Percentiles rank a stretch among this genome's conserved stretches.
These are phyloP conservation scores for Mycena citricolor DNA, from an alignment of 1,284 basidiomycete genomes.

Conservation along the genomic window DNA sequence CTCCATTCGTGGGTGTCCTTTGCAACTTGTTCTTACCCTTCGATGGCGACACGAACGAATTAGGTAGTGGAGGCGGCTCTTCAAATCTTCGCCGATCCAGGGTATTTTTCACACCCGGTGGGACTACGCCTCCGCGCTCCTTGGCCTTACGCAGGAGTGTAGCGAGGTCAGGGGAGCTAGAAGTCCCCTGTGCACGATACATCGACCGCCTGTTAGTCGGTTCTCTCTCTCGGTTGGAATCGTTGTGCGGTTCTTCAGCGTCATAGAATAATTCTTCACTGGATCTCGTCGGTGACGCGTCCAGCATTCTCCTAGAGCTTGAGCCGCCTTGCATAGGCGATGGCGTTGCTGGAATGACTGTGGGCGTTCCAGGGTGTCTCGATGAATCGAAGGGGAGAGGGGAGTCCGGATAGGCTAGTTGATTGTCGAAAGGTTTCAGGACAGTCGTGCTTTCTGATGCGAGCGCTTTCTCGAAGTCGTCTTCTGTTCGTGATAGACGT, in stretches of 20 bases:
- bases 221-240: slow-evolving; percentile 73
- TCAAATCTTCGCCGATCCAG: slow-evolving; percentile 37
- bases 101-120: slow-evolving; percentile 39
- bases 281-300: slow-evolving; percentile 39
- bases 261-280: slow-evolving; percentile 63
- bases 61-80: slow-evolving; percentile 50
- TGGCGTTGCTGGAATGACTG: slow-evolving; percentile 13
- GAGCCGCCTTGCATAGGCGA: slow-evolving; percentile 28
- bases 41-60: slow-evolving; percentile 27
- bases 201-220: too few relatives aligned
- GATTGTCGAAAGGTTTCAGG: too few relatives aligned
- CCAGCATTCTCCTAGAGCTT: slow-evolving; percentile 21
- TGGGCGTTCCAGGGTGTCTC: slow-evolving; percentile 23
- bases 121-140: slow-evolving; percentile 53
- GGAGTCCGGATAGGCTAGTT: slow-evolving; percentile 53
- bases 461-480: slow-evolving; percentile 78
- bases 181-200: slow-evolving; percentile 84
- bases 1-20: slow-evolving; percentile 19
- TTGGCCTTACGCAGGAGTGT: slow-evolving; percentile 80
- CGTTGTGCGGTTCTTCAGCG: slow-evolving; percentile 59
- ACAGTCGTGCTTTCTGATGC: slow-evolving; percentile 62
- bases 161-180: slow-evolving; percentile 85
- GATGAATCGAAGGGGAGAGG: too few relatives aligned
- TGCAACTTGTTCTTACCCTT: slow-evolving; percentile 29
- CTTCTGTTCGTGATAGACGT: slow-evolving; percentile 65